Base-by-base conservation (phyloP, 2,329 filamentous ascomycete species). In the Verticillium longisporum region DNA sequence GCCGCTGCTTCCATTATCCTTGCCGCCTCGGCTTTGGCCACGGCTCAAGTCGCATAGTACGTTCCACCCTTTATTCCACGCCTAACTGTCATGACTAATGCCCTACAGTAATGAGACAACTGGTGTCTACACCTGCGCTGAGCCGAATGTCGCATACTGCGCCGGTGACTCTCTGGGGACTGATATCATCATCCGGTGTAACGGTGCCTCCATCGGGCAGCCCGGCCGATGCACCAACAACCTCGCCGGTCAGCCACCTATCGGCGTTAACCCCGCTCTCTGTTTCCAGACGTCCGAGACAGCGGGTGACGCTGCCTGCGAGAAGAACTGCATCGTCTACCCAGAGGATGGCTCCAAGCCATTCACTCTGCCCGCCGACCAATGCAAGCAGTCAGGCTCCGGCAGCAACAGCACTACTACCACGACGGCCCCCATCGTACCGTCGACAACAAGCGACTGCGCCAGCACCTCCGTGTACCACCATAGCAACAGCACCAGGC, bases 301-400 rank as follows among this genome's bases (percentile, higher is more conserved):
- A 10, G 71, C 71, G 41, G 79, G 79, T 60, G 75, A 80, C 61
- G 80, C 79, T 56, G 77, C 74, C 60, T 83, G 80, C 68, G 71
- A 74, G 65, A 81, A 80, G 74, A 80, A 80, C 70, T 80, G 78
- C 65, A 70, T 81, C 41, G 77, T 81, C 56, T 78, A 81, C 63
- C 75, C 72, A 37, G 58, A 71, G 66, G 56, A 41, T 26, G 37
- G 37, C 56, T 32, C 21, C 21, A 58, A 70, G 33, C 68, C 71
- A 56, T 77, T 74, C 66, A 76, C 73, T 32, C 73, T 80, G 9
- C 69, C 74, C 4, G 62, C 70, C 36, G 66, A 69, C 63, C 58
- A 70, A 32, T 78, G 76, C 70, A 71, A 68, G 10, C 72, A 74
- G 21, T 70, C 45, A 10, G 33, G 56, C 31, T 59, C 65, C 15